Base-by-base conservation (phyloP, 441 rosid species). In the Corymbia calophylla region DNA sequence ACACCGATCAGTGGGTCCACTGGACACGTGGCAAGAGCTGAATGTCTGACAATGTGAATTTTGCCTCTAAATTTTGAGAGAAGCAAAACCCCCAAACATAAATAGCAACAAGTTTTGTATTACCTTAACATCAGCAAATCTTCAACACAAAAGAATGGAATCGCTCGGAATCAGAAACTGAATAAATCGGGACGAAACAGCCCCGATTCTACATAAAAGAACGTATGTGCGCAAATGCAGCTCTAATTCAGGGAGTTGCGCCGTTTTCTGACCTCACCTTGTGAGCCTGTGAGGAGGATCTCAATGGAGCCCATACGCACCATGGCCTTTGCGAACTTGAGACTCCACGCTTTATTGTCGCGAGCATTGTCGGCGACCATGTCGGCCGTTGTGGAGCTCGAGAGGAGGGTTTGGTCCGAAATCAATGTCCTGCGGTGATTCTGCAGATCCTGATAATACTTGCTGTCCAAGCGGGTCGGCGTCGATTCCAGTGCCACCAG, bases 211-310 rank as follows among this genome's bases (percentile, higher is more conserved):
- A 31, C 21, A 66, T 62, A 8, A 66, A 17, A 66, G 77, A 66
- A 66, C 77, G 8, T 66, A 68, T 31, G 80, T 32, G 35, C 15
- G 48, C 47, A 35, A 66, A 35, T 5, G 81, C 81, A 35, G 47
- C 48, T 49, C 64, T 85, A 51, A 47, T 89, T 89, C 60, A 51
- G 44, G 29, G 64, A 53, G 70, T 85, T 85, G 88, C 85, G 64
- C 82, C 16, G n/a, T 86, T 81, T 89, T 51, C 88, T 85, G 58
- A 89, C 54, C 88, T 85, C 90, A 54, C 85, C 90, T 66, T 39
- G 81, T 19, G 56, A 12, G 23, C 68, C 66, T 16, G 88, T 35
- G 21, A 64, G 81, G 47, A 89, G 81, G 55, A 89, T 88, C 25
- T 89, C 88, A n/a, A 11, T 58, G 18, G 82, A 60, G 62, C 88